Evolutionary conservation across 148 eudicot genomes (phyloP), one percentile per base, ranked within the genome.

Genomic region (Beta vulgaris): DNA sequence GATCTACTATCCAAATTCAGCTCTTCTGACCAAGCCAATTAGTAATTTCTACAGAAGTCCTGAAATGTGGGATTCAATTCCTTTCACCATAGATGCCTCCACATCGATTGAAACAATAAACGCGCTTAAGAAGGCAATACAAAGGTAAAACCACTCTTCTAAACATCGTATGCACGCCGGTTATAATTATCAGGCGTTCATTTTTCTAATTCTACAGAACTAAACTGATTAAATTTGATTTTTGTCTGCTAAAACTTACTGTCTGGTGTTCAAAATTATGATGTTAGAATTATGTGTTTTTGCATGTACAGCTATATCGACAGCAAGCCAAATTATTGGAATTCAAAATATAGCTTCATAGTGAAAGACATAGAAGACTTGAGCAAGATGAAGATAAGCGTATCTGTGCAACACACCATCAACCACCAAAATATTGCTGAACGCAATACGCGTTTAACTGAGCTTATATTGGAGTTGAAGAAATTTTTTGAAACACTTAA

Each of bases 21-120:
- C 76, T 44, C 79, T 90, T 49, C 66, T 87, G 46, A 84, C 82
- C n/a, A 87, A 85, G 67, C 92, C 96, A 6, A 91, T 91, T 23
- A 91, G 96, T 67, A 91, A 91, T 57, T 89, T 86, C 78, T 84
- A 86, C 54, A 73, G 93, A 79, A 91, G 96, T 76, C 93, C 96
- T 1, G 93, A 91, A 51, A 91, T 91, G 96, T 75, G 84, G 21
- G 93, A 91, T 48, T 71, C 74, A 0, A 48, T 91, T 31, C 72
- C 78, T 35, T 91, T 91, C 77, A 73, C 82, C 19, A 72, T 91
- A 14, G 86, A 87, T 76, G 73, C 81, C 13, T 83, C 82, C 73
- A 91, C 96, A 32, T 69, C 96, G 9, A 54, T 73, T 11, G 96
- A 88, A 37, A 76, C 82, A 37, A 84, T 91, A 0, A 80, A 57